Evolutionary conservation across 768 basidiomycete genomes (phyloP).

Genomic region (Hericium erinaceus): DNA sequence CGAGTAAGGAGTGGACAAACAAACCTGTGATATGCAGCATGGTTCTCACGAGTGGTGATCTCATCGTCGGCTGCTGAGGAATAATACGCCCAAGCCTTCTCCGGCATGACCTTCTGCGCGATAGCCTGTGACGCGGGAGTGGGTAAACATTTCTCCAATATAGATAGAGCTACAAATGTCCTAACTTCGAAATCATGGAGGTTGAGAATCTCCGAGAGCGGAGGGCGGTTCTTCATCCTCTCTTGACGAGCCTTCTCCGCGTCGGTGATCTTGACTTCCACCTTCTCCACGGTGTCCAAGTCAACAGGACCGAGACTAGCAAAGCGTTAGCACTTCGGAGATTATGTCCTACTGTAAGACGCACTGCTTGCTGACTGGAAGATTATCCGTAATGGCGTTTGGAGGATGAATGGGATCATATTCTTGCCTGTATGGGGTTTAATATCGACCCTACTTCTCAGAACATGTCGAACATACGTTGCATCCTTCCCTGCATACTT

Average conservation of each 20-base stretch:
- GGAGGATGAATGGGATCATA: conserved; percentile 88
- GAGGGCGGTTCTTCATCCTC: conserved; percentile 52
- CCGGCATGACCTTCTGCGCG: conserved; percentile 68
- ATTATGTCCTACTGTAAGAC: background rate
- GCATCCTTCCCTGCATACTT: conserved; percentile 47
- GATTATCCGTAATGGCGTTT: conserved; percentile 63
- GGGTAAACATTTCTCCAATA: background rate
- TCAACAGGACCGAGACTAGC: conserved; percentile 59
- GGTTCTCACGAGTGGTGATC: conserved; percentile 81
- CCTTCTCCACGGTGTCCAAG: conserved; percentile 50
- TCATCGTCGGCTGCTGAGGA: conserved; percentile 95
- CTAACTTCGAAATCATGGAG: conserved; percentile 88
- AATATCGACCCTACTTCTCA: background rate
- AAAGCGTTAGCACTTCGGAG: background rate
- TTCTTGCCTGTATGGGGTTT: conserved; percentile 27
- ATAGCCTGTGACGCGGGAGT: conserved; percentile 43
- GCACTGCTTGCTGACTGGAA: conserved; percentile 69
- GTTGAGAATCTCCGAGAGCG: conserved; percentile 71
- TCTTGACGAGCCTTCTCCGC: conserved; percentile 61
- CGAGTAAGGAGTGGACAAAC: background rate
- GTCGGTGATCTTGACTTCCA: conserved; percentile 51
- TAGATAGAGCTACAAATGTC: background rate
- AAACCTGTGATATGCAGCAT: conserved; percentile 80
- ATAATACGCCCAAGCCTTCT: conserved; percentile 93
- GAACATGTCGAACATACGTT: conserved; percentile 12